A percentile compares a stretch with the other conserved stretches of the same genome.
Evolutionary conservation across 2,329 filamentous ascomycete species (phyloP).

Genomic region (Colletotrichum sp.): DNA sequence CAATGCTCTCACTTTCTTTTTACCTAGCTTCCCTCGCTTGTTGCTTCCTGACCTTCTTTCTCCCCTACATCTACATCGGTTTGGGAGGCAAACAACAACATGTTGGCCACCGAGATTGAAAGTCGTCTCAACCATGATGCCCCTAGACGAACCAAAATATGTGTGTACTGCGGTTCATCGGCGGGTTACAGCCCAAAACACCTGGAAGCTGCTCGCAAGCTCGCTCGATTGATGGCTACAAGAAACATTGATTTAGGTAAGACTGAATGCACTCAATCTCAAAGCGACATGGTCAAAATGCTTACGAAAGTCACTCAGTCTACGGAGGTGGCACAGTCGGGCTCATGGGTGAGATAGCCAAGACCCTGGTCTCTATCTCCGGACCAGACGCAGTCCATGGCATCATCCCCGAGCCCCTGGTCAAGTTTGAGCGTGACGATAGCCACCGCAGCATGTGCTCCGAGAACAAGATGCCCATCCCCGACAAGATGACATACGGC

Average conservation of each 20-base stretch:
- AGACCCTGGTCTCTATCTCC: constrained; percentile 81
- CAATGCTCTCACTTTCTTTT: not conserved
- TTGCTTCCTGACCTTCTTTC: too few species aligned
- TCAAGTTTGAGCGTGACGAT: constrained; percentile 76
- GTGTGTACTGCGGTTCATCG: not conserved
- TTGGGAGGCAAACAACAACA: not conserved
- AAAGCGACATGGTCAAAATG: not conserved
- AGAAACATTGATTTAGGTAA: fast-evolving
- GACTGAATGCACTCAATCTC: not conserved
- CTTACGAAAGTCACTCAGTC: constrained; percentile 52
- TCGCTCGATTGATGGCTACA: not conserved
- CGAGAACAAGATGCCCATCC: constrained; percentile 58
- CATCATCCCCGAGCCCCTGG: constrained; percentile 87
- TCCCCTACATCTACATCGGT: not conserved
- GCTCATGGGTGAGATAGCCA: constrained; percentile 93
- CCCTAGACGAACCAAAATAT: not conserved
- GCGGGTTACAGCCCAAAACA: not conserved
- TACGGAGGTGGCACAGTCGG: constrained; percentile 96
- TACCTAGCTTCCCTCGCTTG: too few species aligned
- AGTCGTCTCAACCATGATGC: fast-evolving
- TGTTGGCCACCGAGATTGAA: fast-evolving
- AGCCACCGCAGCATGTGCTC: constrained; percentile 49
- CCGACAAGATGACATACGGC: constrained; percentile 73
- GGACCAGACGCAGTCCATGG: constrained; percentile 87
- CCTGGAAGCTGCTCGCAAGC: not conserved